These are phyloP conservation scores for Microcyclosporella mali DNA, from an alignment of 2,329 filamentous ascomycete genomes.

Conservation along the genomic window DNA sequence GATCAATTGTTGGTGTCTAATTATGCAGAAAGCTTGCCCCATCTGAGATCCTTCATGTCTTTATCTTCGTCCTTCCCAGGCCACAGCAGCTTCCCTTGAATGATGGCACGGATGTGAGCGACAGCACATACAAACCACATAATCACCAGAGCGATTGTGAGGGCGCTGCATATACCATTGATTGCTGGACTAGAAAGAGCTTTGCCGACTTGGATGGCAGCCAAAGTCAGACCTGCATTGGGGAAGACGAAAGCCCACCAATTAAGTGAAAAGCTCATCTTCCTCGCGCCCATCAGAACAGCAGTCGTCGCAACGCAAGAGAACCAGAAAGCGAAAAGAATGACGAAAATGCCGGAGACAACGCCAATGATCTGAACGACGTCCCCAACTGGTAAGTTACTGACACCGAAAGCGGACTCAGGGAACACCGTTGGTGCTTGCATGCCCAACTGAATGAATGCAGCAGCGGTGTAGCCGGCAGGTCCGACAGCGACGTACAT, in stretches of 20 bases:
- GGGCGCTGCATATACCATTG: constrained; percentile 49
- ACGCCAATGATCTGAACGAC: constrained; percentile 38
- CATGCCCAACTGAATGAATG: constrained; percentile 43
- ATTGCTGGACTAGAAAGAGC: constrained; percentile 48
- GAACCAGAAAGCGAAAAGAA: constrained; percentile 48
- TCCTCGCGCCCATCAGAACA: constrained; percentile 33
- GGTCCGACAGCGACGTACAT: constrained; percentile 52
- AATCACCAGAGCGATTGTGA: constrained; percentile 50
- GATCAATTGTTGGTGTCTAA: too few relatives aligned
- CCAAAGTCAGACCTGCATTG: constrained; percentile 57
- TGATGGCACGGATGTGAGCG: constrained; percentile 47
- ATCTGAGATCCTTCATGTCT: constrained; percentile 26
- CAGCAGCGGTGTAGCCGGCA: constrained; percentile 38
- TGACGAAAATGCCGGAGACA: constrained; percentile 41
- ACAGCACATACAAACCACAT: constrained; percentile 51
- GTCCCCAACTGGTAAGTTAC: constrained; percentile 31
- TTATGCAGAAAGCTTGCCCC: constrained; percentile 14
- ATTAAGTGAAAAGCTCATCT: constrained; percentile 45
- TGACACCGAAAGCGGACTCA: constrained; percentile 30
- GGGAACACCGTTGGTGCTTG: constrained; percentile 35
- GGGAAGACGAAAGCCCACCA: constrained; percentile 65
- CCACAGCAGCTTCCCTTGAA: constrained; percentile 49
- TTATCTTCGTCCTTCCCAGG: constrained; percentile 57
- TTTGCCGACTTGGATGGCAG: constrained; percentile 53
- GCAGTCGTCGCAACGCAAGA: constrained; percentile 40